A percentile compares a stretch with the other conserved stretches of the same genome.
phyloP scores from a whole-genome alignment of 306 rosid genomes.

The Prunus campanulata region DNA sequence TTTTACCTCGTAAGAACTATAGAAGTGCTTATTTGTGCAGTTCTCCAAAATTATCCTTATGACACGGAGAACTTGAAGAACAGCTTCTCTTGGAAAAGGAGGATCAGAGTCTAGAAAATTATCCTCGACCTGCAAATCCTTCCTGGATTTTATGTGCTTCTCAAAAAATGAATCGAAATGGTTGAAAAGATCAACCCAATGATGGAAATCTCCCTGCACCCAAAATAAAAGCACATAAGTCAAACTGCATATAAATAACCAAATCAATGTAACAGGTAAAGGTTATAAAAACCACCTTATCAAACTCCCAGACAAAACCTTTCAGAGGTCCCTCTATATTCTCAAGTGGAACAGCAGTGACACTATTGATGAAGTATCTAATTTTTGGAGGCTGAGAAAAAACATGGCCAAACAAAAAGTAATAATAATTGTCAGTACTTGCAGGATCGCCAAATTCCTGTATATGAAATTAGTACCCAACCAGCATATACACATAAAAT shows the following conservation, averaged over 20 bases:
- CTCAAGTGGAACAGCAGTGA: slow-evolving; percentile 83
- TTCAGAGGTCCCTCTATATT: slow-evolving; percentile 79
- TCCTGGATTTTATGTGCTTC: slow-evolving; percentile 84
- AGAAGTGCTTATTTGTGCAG: slow-evolving; percentile 95
- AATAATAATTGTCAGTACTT: slow-evolving; percentile 12
- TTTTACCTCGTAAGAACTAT: slow-evolving; percentile 88
- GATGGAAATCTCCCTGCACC: slow-evolving; percentile 98
- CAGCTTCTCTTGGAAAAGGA: slow-evolving; percentile 85
- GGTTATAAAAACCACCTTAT: slow-evolving; percentile 62
- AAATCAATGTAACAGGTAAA: slow-evolving; percentile 14
- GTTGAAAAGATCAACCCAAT: slow-evolving; percentile 94
- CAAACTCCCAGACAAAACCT: slow-evolving; percentile 88
- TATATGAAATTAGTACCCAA: background rate
- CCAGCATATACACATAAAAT: background rate
- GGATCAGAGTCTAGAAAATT: slow-evolving; percentile 69
- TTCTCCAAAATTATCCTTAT: slow-evolving; percentile 88
- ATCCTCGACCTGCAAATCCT: slow-evolving; percentile 87
- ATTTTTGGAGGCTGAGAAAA: slow-evolving; percentile 89
- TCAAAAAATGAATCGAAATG: slow-evolving; percentile 98
- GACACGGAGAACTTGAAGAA: slow-evolving; percentile 91
- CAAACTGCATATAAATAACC: slow-evolving; percentile 27
- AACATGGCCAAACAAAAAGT: slow-evolving; percentile 22
- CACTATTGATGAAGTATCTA: slow-evolving; percentile 67
- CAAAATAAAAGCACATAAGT: slow-evolving; percentile 33
- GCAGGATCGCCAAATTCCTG: background rate